These are phyloP conservation scores for Cryphonectria naterciae DNA, from an alignment of 2,329 filamentous ascomycete species.

Conservation along the genomic window DNA sequence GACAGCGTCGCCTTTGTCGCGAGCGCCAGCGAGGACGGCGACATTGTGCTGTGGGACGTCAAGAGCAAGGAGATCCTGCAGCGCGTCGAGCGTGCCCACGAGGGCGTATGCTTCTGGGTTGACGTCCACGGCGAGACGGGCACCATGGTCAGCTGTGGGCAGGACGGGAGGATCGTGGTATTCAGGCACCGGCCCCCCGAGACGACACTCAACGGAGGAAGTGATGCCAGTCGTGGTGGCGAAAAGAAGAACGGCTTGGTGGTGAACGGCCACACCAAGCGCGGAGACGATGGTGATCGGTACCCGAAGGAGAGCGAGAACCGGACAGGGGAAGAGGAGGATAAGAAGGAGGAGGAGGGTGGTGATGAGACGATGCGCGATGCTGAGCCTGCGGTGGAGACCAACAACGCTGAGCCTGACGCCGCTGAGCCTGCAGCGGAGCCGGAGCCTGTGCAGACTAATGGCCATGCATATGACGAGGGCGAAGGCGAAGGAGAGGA, in stretches of 20 bases:
- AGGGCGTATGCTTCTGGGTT: constrained; percentile 68
- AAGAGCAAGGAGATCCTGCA: constrained; percentile 83
- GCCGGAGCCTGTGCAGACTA: not conserved
- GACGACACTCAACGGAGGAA: not conserved
- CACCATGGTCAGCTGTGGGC: constrained; percentile 58
- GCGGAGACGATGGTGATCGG: not conserved
- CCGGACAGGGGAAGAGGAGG: not conserved
- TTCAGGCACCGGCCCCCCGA: constrained; percentile 41
- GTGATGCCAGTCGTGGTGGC: no score
- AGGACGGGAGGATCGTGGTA: constrained; percentile 58
- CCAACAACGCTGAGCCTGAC: not conserved
- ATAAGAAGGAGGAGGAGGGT: not conserved
- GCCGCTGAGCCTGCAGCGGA: not conserved
- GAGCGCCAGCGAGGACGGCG: constrained; percentile 85
- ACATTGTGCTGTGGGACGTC: constrained; percentile 88
- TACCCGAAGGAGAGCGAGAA: constrained; percentile 7
- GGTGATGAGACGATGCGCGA: constrained; percentile 2
- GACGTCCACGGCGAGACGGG: constrained; percentile 57
- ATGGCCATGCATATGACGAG: constrained; percentile 12
- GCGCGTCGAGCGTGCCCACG: constrained; percentile 55
- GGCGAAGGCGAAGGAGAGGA: not conserved
- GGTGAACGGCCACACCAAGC: constrained; percentile 6
- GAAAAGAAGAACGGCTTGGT: not conserved
- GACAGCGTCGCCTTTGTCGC: constrained; percentile 64
- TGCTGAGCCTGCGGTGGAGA: not conserved